Evolutionary conservation across 2,329 filamentous ascomycete genomes (phyloP), one percentile per base, ranked within the genome.

Genomic region (Sporothrix brunneoviolacea): DNA sequence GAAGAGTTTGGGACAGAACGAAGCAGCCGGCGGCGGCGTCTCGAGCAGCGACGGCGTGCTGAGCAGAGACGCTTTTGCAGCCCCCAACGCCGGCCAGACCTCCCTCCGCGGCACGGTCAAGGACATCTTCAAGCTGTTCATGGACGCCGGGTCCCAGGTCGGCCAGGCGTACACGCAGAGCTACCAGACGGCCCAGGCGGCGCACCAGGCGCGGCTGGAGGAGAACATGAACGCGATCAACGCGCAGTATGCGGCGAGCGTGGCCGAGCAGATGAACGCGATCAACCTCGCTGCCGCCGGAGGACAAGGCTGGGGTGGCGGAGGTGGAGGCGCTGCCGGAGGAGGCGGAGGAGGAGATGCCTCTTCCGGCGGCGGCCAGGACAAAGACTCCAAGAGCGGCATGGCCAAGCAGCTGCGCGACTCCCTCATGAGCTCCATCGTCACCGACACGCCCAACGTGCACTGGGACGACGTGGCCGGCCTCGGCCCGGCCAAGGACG

Each of bases 381-480:
- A 37, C 36, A 51, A 46, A 16, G 18, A 45, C 12, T 40, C 42
- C 43, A 46, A 47, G 22, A 41, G 33, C 18, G 44, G 22, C 30
- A 45, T 47, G 37, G 42, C 37, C 30, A 30, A 32, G 37, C 43
- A 51, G 37, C 50, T 51, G 15, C 19, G 37, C 10, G 37, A 42
- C n/a, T 40, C 50, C 2, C 43, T 51, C 19, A 32, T 51, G 21
- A 43, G 50, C 37, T 47, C 50, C 19, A 48, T 58, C 36, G 48
- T 58, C 36, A 43, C 58, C 22, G 42, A 53, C 10, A 58, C 54
- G 19, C 56, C 55, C 35, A 55, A 58, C 46, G 53, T 58, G 27
- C 45, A 27, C 33, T 58, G 57, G 57, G 46, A 53, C 13, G 57
- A 58, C 22, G 53, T 57, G 6, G 57, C 57, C 8, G 57, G 56